These are phyloP conservation scores for Sonneratia alba DNA, from an alignment of 345 rosid species.

Conservation along the genomic window DNA sequence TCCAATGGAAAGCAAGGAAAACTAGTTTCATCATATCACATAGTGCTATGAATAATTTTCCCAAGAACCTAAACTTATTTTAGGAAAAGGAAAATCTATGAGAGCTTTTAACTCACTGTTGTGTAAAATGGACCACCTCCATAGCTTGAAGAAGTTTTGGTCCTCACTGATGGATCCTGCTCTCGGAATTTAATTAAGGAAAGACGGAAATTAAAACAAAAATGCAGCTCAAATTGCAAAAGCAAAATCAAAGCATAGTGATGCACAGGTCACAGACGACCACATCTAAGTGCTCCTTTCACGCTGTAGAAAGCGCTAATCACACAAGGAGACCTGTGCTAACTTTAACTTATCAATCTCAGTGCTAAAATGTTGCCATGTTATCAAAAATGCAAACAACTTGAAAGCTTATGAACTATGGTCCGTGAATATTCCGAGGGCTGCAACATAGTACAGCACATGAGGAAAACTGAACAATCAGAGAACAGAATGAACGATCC, in stretches of 20 bases:
- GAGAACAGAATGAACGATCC: background rate
- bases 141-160: background rate
- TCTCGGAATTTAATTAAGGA: background rate
- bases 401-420: background rate
- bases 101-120: slow-evolving; percentile 3
- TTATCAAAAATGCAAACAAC: background rate
- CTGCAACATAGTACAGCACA: background rate
- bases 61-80: background rate
- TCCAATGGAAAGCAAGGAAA: background rate
- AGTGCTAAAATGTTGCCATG: background rate
- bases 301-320: background rate
- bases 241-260: background rate
- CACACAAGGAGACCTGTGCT: background rate
- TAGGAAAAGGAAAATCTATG: background rate
- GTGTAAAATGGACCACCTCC: slow-evolving; percentile 5
- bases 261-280: background rate
- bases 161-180: slow-evolving; percentile 7
- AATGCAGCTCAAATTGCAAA: background rate
- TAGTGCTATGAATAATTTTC: background rate
- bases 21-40: background rate
- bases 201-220: background rate
- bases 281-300: background rate
- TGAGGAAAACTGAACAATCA: background rate
- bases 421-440: background rate
- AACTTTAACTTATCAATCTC: background rate